Base-by-base conservation (phyloP, 441 rosid genomes). In the Pelargonium cotyledonis region DNA sequence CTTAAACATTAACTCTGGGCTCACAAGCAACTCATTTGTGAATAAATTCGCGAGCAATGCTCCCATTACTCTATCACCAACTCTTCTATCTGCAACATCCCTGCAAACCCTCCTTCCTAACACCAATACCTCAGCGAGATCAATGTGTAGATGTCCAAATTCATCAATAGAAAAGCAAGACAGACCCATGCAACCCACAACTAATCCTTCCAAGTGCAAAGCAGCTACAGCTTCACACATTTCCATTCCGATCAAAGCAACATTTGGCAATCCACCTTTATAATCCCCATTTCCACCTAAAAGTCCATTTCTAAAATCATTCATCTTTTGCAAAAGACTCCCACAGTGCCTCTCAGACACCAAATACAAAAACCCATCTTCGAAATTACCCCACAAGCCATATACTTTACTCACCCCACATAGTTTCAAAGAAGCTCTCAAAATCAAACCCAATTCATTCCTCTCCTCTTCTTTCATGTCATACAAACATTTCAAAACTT, bases 371-470 rank as follows among this genome's bases (percentile, higher is more conserved):
- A 75, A 26, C 64, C 86, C 89, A 77, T 70, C 72, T 77, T 67
- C 82, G 73, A 79, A 67, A 80, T 94, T 83, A 76, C 87, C 89
- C 95, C 92, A 94, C 76, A 94, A 82, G 19, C 98, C 98, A 73
- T 80, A 78, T 75, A 78, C 74, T 72, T 72, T 73, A 77, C 85
- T 78, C 65, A 84, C 7, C 68, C 87, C 84, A 23, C 68, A 72
- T 35, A 55, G 67, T 58, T 75, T 66, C 4, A 73, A 61, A 65
- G 81, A 70, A 12, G 77, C 68, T 8, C 68, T 72, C 46, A 85
- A 72, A 73, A 89, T 60, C 64, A 69, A 71, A 70, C 70, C 68
- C 83, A 89, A 70, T 74, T 87, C 90, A 51, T 78, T 74, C 72
- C 77, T 84, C 53, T 44, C 75, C 43, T 70, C 80, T 26, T 86